phyloP scores from a whole-genome alignment of 2,329 filamentous ascomycete species.

The Balansia obtecta region DNA sequence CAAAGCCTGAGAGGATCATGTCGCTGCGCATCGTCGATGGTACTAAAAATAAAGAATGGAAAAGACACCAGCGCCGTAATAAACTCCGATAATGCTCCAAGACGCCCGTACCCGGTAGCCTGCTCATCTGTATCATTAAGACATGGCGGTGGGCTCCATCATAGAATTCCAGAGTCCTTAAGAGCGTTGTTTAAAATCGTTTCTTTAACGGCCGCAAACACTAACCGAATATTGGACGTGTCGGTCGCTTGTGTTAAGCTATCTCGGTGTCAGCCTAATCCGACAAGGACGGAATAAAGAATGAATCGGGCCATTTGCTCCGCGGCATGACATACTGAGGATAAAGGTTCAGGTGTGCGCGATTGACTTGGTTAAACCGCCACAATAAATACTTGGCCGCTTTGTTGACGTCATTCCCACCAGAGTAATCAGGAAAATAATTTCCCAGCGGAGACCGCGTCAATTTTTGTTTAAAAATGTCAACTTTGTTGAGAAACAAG shows the following conservation, averaged over 20 bases:
- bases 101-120: slow-evolving; percentile 11
- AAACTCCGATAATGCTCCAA: slow-evolving; percentile 11
- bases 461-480: slow-evolving; percentile 93
- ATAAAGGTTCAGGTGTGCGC: slow-evolving; percentile 90
- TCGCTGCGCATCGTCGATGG: neutral
- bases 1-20: neutral
- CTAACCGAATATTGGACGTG: slow-evolving; percentile 93
- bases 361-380: slow-evolving; percentile 98
- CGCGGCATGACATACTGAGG: slow-evolving; percentile 62
- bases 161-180: slow-evolving; percentile 94
- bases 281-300: too few species aligned
- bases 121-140: slow-evolving; percentile 8
- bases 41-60: neutral
- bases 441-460: slow-evolving; percentile 78
- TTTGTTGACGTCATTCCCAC: slow-evolving; percentile 94
- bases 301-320: neutral
- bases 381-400: slow-evolving; percentile 95
- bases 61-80: neutral
- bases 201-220: slow-evolving; percentile 97
- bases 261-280: slow-evolving; percentile 1
- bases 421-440: slow-evolving; percentile 97
- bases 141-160: slow-evolving; percentile 20
- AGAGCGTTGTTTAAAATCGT: slow-evolving; percentile 97
- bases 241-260: slow-evolving; percentile 98
- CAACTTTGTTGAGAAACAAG: slow-evolving; percentile 96